Conservation (phyloP, 345 rosid genomes). For the Salix brachista region DNA sequence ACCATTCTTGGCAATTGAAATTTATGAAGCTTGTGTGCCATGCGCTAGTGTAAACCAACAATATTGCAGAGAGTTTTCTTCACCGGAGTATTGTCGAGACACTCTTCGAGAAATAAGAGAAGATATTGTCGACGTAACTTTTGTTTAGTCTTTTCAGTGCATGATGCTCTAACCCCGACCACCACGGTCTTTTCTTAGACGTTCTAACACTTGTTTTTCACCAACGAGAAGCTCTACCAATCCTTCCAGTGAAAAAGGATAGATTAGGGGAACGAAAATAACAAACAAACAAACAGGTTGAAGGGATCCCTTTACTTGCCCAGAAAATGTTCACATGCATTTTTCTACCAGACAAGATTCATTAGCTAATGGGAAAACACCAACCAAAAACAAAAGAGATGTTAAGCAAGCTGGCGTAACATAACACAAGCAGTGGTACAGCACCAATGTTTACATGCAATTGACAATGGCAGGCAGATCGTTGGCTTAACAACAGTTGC, state of each 20-base stretch:
- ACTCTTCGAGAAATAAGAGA: not conserved
- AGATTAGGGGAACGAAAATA: not conserved
- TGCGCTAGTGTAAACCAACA: not conserved
- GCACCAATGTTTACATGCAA: too few species aligned
- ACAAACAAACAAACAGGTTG: not conserved
- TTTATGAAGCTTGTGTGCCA: not conserved
- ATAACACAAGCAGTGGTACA: too few species aligned
- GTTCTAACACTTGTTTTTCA: conserved; percentile 45
- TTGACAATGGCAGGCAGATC: too few species aligned
- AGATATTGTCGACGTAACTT: not conserved
- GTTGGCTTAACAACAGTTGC: too few species aligned
- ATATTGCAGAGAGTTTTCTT: not conserved
- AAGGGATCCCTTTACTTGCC: not conserved
- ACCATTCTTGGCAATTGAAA: not conserved
- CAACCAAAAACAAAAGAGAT: too few species aligned
- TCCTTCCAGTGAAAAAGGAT: conserved; percentile 30
- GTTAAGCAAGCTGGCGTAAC: too few species aligned
- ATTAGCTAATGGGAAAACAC: too few species aligned
- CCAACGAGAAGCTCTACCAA: conserved; percentile 78
- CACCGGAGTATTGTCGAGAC: not conserved
- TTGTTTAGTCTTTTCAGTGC: not conserved
- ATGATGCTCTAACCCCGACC: not conserved
- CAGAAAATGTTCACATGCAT: too few species aligned
- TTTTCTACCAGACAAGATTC: too few species aligned
- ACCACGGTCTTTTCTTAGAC: conserved; percentile 26